Percentiles rank a stretch among this genome's conserved stretches.
These are phyloP conservation scores for Cystobasidium slooffiae DNA, from an alignment of 1,284 basidiomycete genomes.

Conservation along the genomic window DNA sequence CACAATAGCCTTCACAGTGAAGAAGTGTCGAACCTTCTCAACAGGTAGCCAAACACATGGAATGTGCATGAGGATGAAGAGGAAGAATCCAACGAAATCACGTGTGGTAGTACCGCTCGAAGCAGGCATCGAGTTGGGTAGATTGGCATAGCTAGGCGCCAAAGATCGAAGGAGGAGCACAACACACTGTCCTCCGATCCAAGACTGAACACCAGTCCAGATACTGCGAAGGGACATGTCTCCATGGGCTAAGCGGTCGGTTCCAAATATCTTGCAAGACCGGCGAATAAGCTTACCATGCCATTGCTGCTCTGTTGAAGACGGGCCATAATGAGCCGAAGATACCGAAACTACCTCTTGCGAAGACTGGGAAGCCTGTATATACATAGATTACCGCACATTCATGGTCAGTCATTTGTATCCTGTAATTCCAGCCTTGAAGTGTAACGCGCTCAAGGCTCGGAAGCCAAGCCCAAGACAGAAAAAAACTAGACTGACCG, in stretches of 20 bases:
- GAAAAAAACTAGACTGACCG: background rate
- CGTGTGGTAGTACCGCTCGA: slow-evolving; percentile 71
- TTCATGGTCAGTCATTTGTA: no score
- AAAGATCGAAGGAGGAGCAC: slow-evolving; percentile 72
- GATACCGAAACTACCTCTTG: slow-evolving; percentile 67
- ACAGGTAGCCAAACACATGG: slow-evolving; percentile 80
- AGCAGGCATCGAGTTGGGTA: slow-evolving; percentile 71
- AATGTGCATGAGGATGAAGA: slow-evolving; percentile 81
- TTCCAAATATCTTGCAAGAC: background rate
- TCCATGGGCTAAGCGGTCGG: slow-evolving; percentile 40
- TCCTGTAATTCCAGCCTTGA: no score
- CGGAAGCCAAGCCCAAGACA: slow-evolving; percentile 52
- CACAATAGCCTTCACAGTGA: slow-evolving; percentile 76
- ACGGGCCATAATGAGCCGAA: slow-evolving; percentile 70
- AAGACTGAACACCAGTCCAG: slow-evolving; percentile 80
- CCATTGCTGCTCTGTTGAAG: slow-evolving; percentile 68
- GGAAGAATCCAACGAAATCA: slow-evolving; percentile 79
- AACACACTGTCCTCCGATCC: slow-evolving; percentile 77
- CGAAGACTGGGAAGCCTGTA: slow-evolving; percentile 73
- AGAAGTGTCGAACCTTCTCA: slow-evolving; percentile 78
- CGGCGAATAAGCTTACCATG: slow-evolving; percentile 59
- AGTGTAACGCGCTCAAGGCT: background rate
- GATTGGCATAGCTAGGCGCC: slow-evolving; percentile 72
- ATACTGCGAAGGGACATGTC: slow-evolving; percentile 59
- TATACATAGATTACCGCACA: no score